These are phyloP conservation scores for Dipodascus geniculatus DNA, from an alignment of 805 yeast genomes.

Conservation along the genomic window DNA sequence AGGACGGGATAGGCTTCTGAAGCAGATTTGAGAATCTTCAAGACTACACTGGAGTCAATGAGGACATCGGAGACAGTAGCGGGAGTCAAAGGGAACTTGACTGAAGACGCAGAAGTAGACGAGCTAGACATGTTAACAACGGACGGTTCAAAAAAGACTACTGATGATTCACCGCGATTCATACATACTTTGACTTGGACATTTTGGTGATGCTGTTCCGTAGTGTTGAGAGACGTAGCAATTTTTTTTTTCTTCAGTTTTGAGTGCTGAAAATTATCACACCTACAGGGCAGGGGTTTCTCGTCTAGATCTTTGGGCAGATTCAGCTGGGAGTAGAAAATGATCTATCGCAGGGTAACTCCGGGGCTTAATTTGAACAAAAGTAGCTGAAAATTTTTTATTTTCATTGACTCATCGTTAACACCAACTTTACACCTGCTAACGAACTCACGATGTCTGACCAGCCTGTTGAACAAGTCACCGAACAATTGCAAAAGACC, in stretches of 20 bases:
- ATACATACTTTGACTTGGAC: background rate
- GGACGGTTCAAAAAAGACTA: too few species aligned
- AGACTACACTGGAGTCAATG: slow-evolving; percentile 25
- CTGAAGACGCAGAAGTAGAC: background rate
- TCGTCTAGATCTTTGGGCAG: too few species aligned
- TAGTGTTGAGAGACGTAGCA: background rate
- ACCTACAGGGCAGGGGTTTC: background rate
- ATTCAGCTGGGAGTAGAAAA: too few species aligned
- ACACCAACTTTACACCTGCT: too few species aligned
- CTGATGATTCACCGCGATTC: too few species aligned
- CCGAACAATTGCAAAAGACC: slow-evolving; percentile 52
- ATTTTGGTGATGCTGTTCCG: background rate
- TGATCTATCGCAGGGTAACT: background rate
- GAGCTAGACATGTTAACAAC: background rate
- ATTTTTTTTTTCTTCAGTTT: background rate
- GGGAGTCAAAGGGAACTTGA: slow-evolving; percentile 7
- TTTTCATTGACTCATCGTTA: background rate
- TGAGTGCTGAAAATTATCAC: background rate
- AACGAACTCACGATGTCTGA: slow-evolving; percentile 4
- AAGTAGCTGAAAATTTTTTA: too few species aligned
- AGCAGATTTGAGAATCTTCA: slow-evolving; percentile 56
- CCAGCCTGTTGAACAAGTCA: slow-evolving; percentile 37
- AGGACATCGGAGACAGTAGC: slow-evolving; percentile 12
- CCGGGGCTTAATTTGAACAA: too few species aligned
- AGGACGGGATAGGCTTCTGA: slow-evolving; percentile 50